Conservation (phyloP, 306 rosid species). For the Rosa multiflora region DNA sequence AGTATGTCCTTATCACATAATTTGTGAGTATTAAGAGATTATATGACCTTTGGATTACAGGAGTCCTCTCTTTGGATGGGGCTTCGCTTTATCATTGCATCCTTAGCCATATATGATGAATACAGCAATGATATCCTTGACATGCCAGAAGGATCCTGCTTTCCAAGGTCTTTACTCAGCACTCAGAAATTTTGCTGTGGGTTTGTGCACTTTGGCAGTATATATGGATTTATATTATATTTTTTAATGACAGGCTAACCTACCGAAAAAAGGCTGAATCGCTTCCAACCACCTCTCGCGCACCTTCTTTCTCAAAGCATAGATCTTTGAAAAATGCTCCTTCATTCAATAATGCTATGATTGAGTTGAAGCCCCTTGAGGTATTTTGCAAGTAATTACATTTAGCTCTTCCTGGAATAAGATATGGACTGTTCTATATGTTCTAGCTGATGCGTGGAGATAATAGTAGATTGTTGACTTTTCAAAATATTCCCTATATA, state of each 20-base stretch:
- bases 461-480: background rate
- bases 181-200: conserved; percentile 14
- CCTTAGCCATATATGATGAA: conserved; percentile 87
- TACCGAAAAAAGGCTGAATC: conserved; percentile 45
- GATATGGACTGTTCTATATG: background rate
- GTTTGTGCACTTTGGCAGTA: background rate
- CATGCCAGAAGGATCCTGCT: conserved; percentile 93
- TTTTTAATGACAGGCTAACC: conserved; percentile 44
- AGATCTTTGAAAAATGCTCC: conserved; percentile 50
- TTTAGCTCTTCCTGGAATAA: conserved; percentile 8
- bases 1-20: background rate
- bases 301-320: conserved; percentile 51
- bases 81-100: conserved; percentile 62
- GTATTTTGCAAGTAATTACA: conserved; percentile 35
- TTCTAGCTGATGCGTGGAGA: background rate
- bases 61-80: conserved; percentile 76
- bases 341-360: conserved; percentile 56
- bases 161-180: conserved; percentile 71
- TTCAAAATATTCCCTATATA: conserved; percentile 2
- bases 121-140: conserved; percentile 89
- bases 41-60: conserved; percentile 49
- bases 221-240: conserved; percentile 11
- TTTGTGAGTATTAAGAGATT: conserved; percentile 14
- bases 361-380: conserved; percentile 79
- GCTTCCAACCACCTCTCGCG: conserved; percentile 23